Evolutionary conservation across 1,139 yeast species (phyloP), one percentile per base, ranked within the genome.

Genomic region (Kodamaea suecica): DNA sequence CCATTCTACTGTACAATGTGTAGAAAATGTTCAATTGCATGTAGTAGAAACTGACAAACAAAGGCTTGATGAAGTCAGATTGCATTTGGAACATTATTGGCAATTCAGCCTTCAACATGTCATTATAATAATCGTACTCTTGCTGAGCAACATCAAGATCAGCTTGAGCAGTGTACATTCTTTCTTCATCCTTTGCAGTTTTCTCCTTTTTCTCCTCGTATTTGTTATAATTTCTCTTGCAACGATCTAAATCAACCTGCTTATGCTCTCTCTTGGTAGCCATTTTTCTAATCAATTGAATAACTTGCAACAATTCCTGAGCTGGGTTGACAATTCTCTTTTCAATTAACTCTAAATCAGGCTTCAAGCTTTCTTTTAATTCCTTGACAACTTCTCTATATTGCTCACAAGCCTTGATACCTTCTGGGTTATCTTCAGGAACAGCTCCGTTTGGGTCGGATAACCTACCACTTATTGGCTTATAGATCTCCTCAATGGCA

Each of bases 21-120:
- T 92, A 92, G 63, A 88, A 92, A 41, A 92, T 87, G 68, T 92
- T 92, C 66, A 92, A 76, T 66, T 92, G 99, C 97, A 94, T 92
- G 71, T 81, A 92, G 66, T 92, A 92, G 61, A 92, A 82, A 40
- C 94, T 82, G 49, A 90, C 95, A 65, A 92, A 94, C 52, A 92
- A 69, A 9, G 98, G 98, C 53, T 79, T 81, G 56, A 92, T 90
- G 57, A 92, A 87, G 50, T 88, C 95, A 7, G 88, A 84, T 63
- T 92, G 97, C 63, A 92, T 72, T 50, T 77, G 79, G 61, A 92
- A 92, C 56, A 92, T 69, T 33, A 83, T 66, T 13, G 98, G 98
- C 44, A 92, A 70, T 58, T 92, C 97, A 26, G 72, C 78, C 66
- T 90, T 92, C 63, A 94, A 72, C 86, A 92, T 78, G 41, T 92